These are phyloP conservation scores for Geum urbanum DNA, from an alignment of 306 rosid species.

Conservation along the genomic window DNA sequence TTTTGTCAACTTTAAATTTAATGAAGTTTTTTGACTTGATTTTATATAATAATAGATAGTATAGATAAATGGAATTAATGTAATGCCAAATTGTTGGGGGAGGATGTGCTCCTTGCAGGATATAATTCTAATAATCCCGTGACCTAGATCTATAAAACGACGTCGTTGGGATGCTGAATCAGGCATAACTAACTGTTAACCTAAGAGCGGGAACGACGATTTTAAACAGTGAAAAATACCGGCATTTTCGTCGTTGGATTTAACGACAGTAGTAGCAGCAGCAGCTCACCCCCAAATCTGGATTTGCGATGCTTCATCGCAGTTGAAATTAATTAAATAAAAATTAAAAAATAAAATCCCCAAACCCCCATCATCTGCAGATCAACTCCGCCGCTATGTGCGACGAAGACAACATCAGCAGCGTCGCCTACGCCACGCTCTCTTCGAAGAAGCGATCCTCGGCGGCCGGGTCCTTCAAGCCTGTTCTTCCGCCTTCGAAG, in stretches of 20 bases:
- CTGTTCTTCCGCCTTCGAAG: slow-evolving; percentile 24
- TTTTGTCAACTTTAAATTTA: no score
- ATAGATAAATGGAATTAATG: no score
- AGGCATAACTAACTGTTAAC: background rate
- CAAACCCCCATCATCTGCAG: background rate
- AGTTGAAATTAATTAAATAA: background rate
- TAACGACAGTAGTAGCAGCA: background rate
- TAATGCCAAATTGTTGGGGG: no score
- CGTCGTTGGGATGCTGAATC: background rate
- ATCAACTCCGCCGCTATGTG: slow-evolving; percentile 10
- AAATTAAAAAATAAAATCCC: background rate
- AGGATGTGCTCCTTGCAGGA: no score
- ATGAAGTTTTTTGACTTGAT: no score
- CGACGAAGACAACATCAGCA: slow-evolving; percentile 10
- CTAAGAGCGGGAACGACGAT: slow-evolving; percentile 9
- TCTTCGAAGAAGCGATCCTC: slow-evolving; percentile 24
- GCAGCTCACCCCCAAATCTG: background rate
- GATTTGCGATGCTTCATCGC: background rate
- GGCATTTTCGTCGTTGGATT: background rate
- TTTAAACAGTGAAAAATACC: background rate
- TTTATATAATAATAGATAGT: no score
- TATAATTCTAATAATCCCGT: no score
- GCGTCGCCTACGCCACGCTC: background rate
- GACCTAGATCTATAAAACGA: background rate
- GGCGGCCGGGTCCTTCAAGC: slow-evolving; percentile 8